Percentiles rank a stretch among this genome's conserved stretches.
Evolutionary conservation across 2,329 filamentous ascomycete genomes (phyloP).

Genomic region (Talaromyces sp.): DNA sequence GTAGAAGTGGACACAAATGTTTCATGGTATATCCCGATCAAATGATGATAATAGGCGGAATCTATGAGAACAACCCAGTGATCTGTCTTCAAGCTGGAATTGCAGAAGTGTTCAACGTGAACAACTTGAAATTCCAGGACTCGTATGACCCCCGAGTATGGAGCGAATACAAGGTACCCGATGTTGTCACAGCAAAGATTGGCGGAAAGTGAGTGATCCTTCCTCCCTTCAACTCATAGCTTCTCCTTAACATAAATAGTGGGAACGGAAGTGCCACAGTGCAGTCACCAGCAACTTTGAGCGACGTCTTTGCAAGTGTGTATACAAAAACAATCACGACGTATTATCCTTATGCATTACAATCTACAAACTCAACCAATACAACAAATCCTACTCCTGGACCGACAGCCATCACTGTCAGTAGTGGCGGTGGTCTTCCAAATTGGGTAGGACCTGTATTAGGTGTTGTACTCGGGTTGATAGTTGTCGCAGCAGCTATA

Average conservation of each 20-base stretch:
- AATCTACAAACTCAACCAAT: constrained; percentile 10
- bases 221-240: background rate
- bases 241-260: constrained; percentile 21
- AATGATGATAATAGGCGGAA: constrained; percentile 42
- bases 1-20: constrained; percentile 34
- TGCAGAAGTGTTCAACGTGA: constrained; percentile 50
- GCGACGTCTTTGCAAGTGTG: constrained; percentile 51
- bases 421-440: constrained; percentile 11
- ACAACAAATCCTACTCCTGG: constrained; percentile 4
- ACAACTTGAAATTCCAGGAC: constrained; percentile 32
- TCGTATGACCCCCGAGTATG: constrained; percentile 32
- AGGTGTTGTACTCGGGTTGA: constrained; percentile 17
- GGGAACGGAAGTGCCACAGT: constrained; percentile 33
- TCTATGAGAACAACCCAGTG: constrained; percentile 16
- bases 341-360: constrained; percentile 58
- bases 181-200: constrained; percentile 30
- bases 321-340: constrained; percentile 57
- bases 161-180: constrained; percentile 33
- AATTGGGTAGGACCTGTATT: constrained; percentile 17
- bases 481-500: constrained; percentile 12
- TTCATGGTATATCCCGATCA: constrained; percentile 49
- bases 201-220: constrained; percentile 34
- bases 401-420: constrained; percentile 7
- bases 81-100: constrained; percentile 52
- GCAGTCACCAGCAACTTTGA: constrained; percentile 38